phyloP scores from a whole-genome alignment of 2,329 filamentous ascomycete genomes.

The Apiospora arundinis region DNA sequence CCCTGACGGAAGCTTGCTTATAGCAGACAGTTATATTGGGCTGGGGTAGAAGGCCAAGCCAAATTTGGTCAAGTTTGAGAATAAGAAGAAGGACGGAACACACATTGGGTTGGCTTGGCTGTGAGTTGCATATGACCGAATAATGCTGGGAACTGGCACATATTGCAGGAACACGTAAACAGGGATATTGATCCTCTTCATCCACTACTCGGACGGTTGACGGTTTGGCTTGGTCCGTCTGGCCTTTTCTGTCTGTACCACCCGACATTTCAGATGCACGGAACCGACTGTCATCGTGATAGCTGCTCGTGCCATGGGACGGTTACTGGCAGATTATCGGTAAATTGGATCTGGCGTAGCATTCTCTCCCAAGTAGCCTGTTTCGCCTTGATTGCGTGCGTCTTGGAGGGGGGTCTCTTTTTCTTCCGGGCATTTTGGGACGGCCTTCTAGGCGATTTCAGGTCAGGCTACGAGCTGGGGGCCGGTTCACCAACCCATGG shows the following conservation, averaged over 20 bases:
- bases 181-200: not conserved
- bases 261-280: not conserved
- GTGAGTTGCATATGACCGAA: not conserved
- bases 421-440: slow-evolving; percentile 5
- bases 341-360: slow-evolving; percentile 12
- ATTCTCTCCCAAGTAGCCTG: not conserved
- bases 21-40: not conserved
- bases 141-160: not conserved
- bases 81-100: not conserved
- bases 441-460: slow-evolving; percentile 8
- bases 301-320: not conserved
- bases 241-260: not conserved
- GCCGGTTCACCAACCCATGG: not conserved
- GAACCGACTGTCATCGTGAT: not conserved
- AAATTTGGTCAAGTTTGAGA: not conserved
- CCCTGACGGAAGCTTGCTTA: not conserved
- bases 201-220: not conserved
- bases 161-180: slow-evolving; percentile 4
- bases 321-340: not conserved
- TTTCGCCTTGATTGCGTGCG: slow-evolving; percentile 3
- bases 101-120: too few species aligned
- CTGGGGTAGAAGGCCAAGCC: not conserved
- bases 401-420: not conserved
- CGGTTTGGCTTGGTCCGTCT: not conserved
- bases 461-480: not conserved